Percentiles rank a stretch among this genome's conserved stretches.
Evolutionary conservation across 2,329 filamentous ascomycete species (phyloP).

Genomic region (Conoideocrella luteorostrata): DNA sequence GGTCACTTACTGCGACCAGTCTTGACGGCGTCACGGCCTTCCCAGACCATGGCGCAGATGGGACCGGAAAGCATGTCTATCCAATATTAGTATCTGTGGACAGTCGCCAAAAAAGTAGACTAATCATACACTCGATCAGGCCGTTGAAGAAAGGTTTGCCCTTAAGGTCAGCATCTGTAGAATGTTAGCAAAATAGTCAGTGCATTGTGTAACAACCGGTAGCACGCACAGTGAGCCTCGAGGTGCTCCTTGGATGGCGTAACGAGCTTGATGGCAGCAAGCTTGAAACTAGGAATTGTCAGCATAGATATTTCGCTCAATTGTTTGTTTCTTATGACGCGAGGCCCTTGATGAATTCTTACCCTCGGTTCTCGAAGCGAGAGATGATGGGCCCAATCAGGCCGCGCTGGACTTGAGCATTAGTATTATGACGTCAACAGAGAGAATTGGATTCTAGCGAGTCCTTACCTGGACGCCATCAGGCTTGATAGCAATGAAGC

Average conservation of each 20-base stretch:
- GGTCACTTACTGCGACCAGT: slow-evolving; percentile 73
- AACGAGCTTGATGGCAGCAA: slow-evolving; percentile 93
- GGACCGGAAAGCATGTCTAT: slow-evolving; percentile 94
- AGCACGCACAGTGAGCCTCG: slow-evolving; percentile 77
- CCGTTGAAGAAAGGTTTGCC: slow-evolving; percentile 96
- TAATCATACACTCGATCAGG: slow-evolving; percentile 75
- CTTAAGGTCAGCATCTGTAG: slow-evolving; percentile 72
- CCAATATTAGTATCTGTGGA: slow-evolving; percentile 4
- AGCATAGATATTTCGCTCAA: slow-evolving; percentile 1
- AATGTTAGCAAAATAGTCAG: slow-evolving; percentile 20
- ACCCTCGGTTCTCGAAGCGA: slow-evolving; percentile 96
- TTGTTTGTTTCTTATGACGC: background rate
- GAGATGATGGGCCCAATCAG: slow-evolving; percentile 95
- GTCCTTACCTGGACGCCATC: slow-evolving; percentile 97
- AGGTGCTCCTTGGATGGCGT: slow-evolving; percentile 89
- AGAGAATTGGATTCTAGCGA: background rate
- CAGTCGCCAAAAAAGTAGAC: background rate
- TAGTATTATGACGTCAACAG: background rate
- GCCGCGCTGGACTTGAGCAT: slow-evolving; percentile 63
- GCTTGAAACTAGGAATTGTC: slow-evolving; percentile 61
- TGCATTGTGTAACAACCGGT: slow-evolving; percentile 2
- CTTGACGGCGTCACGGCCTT: slow-evolving; percentile 98
- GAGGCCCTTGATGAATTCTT: slow-evolving; percentile 24
- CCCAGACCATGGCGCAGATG: slow-evolving; percentile 99
- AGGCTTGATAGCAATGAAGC: slow-evolving; percentile 99